Conservation (phyloP, 345 rosid species). For the Euphorbia lathyris region DNA sequence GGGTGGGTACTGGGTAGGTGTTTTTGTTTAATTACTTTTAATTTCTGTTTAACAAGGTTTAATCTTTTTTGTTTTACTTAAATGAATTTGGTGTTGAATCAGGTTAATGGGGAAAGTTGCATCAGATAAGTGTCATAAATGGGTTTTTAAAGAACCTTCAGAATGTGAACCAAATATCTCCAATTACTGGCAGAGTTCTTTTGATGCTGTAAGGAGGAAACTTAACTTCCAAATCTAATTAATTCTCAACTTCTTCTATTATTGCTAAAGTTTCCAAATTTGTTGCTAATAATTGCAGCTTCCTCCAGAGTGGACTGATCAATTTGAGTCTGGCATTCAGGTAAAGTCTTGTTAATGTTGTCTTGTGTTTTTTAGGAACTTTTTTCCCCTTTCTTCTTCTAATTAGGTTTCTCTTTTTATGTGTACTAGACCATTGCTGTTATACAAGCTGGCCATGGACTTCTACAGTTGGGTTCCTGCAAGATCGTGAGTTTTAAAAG, state of each 20-base stretch:
- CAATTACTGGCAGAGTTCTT: constrained; percentile 99
- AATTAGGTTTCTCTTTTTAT: constrained; percentile 3
- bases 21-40: constrained; percentile 20
- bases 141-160: constrained; percentile 98
- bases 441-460: constrained; percentile 99
- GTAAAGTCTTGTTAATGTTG: constrained; percentile 28
- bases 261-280: constrained; percentile 9
- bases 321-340: constrained; percentile 99
- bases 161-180: constrained; percentile 93
- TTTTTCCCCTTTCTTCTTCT: background rate
- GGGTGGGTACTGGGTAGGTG: constrained; percentile 99
- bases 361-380: background rate
- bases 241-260: too few relatives aligned
- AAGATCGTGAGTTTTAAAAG: constrained; percentile 82
- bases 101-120: constrained; percentile 99
- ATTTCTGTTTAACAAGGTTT: background rate
- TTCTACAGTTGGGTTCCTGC: constrained; percentile 92
- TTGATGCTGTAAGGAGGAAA: constrained; percentile 78
- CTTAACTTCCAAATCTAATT: background rate
- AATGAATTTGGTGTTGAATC: constrained; percentile 11
- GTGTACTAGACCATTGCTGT: constrained; percentile 85
- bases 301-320: constrained; percentile 99
- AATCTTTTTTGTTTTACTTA: constrained; percentile 6
- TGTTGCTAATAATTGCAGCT: constrained; percentile 56
- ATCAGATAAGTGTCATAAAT: constrained; percentile 98